Conservation (phyloP, 306 rosid genomes). For the Oemleria cerasiformis region DNA sequence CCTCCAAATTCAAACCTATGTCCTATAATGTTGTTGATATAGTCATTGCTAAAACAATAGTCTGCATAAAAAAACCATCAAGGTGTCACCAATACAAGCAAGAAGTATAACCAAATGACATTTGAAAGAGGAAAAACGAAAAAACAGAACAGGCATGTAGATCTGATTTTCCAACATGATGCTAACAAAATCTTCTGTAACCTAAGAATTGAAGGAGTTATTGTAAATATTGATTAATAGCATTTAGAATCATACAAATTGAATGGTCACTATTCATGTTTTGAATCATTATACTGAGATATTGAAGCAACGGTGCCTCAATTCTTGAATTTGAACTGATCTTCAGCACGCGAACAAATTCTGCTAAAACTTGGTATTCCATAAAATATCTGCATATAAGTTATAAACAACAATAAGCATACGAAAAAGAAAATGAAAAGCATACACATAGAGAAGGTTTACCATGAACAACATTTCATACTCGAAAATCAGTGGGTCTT, state of each 20-base stretch:
- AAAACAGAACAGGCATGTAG: not conserved
- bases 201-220: constrained; percentile 14
- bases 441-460: constrained; percentile 13
- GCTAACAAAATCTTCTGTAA: constrained; percentile 6
- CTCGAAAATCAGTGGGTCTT: constrained; percentile 78
- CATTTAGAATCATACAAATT: constrained; percentile 55
- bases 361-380: constrained; percentile 79
- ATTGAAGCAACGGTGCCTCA: constrained; percentile 78
- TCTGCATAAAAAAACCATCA: constrained; percentile 50
- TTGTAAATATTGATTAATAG: constrained; percentile 11
- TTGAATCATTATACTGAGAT: constrained; percentile 83
- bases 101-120: constrained; percentile 9
- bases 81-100: constrained; percentile 20
- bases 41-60: constrained; percentile 81
- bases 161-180: not conserved
- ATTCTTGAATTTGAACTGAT: constrained; percentile 57
- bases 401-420: constrained; percentile 12
- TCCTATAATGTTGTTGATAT: constrained; percentile 63
- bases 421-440: constrained; percentile 15
- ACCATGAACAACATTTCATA: constrained; percentile 35
- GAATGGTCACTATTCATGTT: constrained; percentile 74
- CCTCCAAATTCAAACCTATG: constrained; percentile 63
- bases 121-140: not conserved
- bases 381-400: constrained; percentile 68
- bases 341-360: constrained; percentile 70